Evolutionary conservation across 345 rosid genomes (phyloP), one percentile per base, ranked within the genome.

Genomic region (Aurinia saxatilis): DNA sequence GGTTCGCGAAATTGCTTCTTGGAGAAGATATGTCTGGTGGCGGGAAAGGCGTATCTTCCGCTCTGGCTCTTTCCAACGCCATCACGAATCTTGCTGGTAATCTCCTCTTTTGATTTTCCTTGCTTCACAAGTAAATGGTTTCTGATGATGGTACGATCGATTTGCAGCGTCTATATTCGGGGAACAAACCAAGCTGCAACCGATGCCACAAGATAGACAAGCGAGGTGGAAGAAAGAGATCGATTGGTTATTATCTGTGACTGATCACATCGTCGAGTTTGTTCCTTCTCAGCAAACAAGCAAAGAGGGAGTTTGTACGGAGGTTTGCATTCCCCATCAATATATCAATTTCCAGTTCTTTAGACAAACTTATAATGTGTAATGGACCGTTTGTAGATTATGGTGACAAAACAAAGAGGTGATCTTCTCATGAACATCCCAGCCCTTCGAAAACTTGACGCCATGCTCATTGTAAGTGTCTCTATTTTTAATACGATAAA

Each of bases 401-500:
- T 93, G 99, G 79, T 82, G 37, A 90, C 96, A 12, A 73, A 75
- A 70, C 96, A 93, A 73, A 78, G 99, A 80, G 79, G 68, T 14
- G 97, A 93, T 78, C 82, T 93, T 54, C 87, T 75, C 2, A 79
- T 90, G 83, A 85, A 90, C 68, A 83, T 93, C 23, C 97, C 99
- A 5, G 96, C 92, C 5, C 72, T 93, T 53, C 80, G 89, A 38
- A 90, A 86, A 77, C 97, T 90, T 2, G 99, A 90, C 41, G 78
- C 88, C 18, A 83, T 93, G 84, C 95, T 90, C 41, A 71, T 87
- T 5, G 99, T 93, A 70, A 70, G 90, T 62, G 50, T 46, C 45
- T 44, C 2, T 10, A 25, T 51, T 15, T 41, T 27, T 5, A 23
- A 5, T 2, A 23, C 27, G 5, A 23, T 23, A 23, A 23, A 23